phyloP scores from a whole-genome alignment of 164 flowering plant species.

The Macadamia integrifolia region DNA sequence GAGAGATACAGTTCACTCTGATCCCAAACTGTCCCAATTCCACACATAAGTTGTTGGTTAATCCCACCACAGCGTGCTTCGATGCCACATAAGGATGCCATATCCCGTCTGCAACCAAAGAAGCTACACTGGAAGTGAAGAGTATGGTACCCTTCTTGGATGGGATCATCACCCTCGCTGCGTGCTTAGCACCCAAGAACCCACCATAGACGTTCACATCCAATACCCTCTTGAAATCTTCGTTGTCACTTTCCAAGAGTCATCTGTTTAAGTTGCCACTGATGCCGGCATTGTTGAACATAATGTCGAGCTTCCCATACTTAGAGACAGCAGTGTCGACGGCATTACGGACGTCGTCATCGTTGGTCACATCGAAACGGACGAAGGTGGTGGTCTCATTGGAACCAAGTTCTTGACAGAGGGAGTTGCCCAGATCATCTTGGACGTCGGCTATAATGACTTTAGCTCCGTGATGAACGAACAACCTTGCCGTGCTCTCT shows the following conservation, averaged over 20 bases:
- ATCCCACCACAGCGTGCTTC: slow-evolving; percentile 39
- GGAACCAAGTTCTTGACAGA: slow-evolving; percentile 1
- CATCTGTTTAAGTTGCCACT: neutral
- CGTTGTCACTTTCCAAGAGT: slow-evolving; percentile 3
- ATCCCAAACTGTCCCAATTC: slow-evolving; percentile 23
- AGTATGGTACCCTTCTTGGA: slow-evolving; percentile 23
- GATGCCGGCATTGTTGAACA: slow-evolving; percentile 29
- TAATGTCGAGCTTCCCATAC: slow-evolving; percentile 26
- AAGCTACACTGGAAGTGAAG: slow-evolving; percentile 25
- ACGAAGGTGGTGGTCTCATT: slow-evolving; percentile 2
- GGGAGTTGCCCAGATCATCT: neutral
- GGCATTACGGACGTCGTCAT: slow-evolving; percentile 14
- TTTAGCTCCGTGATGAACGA: neutral
- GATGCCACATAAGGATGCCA: slow-evolving; percentile 9
- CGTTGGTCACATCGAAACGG: slow-evolving; percentile 23
- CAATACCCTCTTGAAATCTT: slow-evolving; percentile 8
- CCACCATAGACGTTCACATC: slow-evolving; percentile 16
- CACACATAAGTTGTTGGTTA: slow-evolving; percentile 13
- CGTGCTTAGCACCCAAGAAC: slow-evolving; percentile 34
- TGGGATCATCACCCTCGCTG: slow-evolving; percentile 38
- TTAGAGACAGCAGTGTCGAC: slow-evolving; percentile 15
- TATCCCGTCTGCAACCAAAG: neutral
- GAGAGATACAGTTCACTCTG: slow-evolving; percentile 21
- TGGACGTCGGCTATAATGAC: neutral
- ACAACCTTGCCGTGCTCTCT: neutral